Evolutionary conservation across 108 stramenopile species (phyloP).

Genomic region (Conticribra guillardii): DNA sequence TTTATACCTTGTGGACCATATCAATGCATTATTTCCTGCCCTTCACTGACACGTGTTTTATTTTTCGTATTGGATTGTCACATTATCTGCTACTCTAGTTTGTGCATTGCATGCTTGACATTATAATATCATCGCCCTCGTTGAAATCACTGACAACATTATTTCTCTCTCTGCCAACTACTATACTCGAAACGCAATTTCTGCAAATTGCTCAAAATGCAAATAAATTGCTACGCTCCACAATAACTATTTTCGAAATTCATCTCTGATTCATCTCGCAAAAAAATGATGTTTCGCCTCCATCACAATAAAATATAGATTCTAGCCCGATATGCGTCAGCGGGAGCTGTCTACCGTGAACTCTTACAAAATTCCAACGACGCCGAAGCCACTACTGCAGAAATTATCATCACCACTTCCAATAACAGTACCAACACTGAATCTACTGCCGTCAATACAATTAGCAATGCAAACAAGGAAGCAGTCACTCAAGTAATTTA

Average conservation of each 20-base stretch:
- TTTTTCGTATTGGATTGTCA: too few species aligned
- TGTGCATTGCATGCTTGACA: too few species aligned
- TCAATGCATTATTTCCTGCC: too few species aligned
- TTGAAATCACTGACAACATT: too few species aligned
- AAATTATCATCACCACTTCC: slow-evolving; percentile 73
- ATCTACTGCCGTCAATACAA: background rate
- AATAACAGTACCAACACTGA: slow-evolving; percentile 5
- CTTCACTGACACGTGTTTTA: too few species aligned
- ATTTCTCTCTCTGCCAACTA: too few species aligned
- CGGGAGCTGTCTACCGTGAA: slow-evolving; percentile 84
- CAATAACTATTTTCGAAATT: background rate
- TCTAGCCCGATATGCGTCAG: slow-evolving; percentile 81
- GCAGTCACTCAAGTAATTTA: slow-evolving; percentile 73
- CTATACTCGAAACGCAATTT: too few species aligned
- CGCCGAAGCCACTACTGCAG: slow-evolving; percentile 77
- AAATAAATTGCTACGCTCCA: background rate
- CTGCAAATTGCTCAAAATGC: too few species aligned
- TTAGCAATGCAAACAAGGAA: slow-evolving; percentile 11
- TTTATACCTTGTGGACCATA: too few species aligned
- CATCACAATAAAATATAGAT: slow-evolving; percentile 38
- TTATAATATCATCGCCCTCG: too few species aligned
- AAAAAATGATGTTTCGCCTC: background rate
- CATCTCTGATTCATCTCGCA: background rate
- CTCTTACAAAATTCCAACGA: slow-evolving; percentile 88
- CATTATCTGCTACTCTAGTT: too few species aligned